Conservation (phyloP, 2,329 filamentous ascomycete species). For the Beauveria brongniartii region DNA sequence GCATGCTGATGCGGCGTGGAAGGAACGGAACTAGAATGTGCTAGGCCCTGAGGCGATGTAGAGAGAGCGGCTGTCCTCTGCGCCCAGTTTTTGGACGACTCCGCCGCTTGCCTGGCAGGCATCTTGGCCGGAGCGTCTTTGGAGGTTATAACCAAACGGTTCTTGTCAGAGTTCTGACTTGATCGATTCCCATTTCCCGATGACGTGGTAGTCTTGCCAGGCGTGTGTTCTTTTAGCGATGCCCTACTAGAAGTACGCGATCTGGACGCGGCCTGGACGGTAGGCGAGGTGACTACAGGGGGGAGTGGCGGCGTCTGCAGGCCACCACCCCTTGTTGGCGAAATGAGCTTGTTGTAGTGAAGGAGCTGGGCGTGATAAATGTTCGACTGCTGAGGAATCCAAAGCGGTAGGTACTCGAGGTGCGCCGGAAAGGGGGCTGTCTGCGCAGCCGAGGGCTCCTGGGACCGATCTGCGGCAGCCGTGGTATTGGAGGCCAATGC, state of each 20-base stretch:
- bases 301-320: constrained; percentile 48
- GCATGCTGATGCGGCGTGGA: constrained; percentile 88
- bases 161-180: constrained; percentile 49
- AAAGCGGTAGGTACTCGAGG: constrained; percentile 47
- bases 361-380: constrained; percentile 55
- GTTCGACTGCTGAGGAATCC: constrained; percentile 51
- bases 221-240: constrained; percentile 44
- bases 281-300: constrained; percentile 46
- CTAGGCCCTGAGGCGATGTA: constrained; percentile 23
- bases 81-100: constrained; percentile 23
- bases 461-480: constrained; percentile 23
- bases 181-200: constrained; percentile 60
- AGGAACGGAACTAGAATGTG: constrained; percentile 79
- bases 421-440: constrained; percentile 30
- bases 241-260: constrained; percentile 54
- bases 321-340: constrained; percentile 46
- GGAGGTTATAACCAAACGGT: constrained; percentile 52
- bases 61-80: constrained; percentile 22
- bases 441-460: constrained; percentile 24
- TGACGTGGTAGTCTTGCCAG: constrained; percentile 38
- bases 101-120: constrained; percentile 34
- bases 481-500: constrained; percentile 17
- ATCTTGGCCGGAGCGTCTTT: constrained; percentile 47
- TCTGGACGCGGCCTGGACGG: constrained; percentile 47
- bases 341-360: constrained; percentile 58